phyloP scores from a whole-genome alignment of 371 early-diverging fungal species.

The Mucor velutinosus region DNA sequence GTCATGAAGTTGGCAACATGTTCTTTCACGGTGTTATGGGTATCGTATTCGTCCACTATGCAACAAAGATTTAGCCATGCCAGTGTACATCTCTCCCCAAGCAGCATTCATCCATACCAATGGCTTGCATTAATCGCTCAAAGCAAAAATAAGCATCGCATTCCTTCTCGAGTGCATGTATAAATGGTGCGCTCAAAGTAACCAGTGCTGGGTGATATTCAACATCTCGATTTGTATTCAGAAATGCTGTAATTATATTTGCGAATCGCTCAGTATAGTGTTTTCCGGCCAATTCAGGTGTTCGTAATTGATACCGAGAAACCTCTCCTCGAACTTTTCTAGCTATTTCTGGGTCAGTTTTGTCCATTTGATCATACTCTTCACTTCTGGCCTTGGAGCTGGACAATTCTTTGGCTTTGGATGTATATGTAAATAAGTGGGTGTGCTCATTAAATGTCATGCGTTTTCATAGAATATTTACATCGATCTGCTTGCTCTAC shows the following conservation, averaged over 20 bases:
- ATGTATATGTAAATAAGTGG: not conserved
- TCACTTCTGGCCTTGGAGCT: constrained; percentile 61
- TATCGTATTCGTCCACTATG: constrained; percentile 55
- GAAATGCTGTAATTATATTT: constrained; percentile 74
- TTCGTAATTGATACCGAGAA: constrained; percentile 63
- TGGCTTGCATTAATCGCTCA: constrained; percentile 62
- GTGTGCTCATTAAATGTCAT: constrained; percentile 5
- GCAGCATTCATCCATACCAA: constrained; percentile 52
- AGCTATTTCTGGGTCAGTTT: constrained; percentile 66
- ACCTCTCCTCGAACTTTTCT: constrained; percentile 84
- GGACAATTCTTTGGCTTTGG: constrained; percentile 66
- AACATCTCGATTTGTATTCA: constrained; percentile 68
- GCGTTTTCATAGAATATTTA: constrained; percentile 36
- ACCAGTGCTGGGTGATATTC: constrained; percentile 77
- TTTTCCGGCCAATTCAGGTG: constrained; percentile 24
- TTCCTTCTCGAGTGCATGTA: constrained; percentile 65
- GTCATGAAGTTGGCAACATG: constrained; percentile 75
- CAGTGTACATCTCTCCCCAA: not conserved
- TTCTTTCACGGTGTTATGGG: constrained; percentile 45
- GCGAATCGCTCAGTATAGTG: constrained; percentile 55
- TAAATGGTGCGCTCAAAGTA: constrained; percentile 79
- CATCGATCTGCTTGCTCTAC: constrained; percentile 80
- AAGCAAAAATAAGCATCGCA: constrained; percentile 79
- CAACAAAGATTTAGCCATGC: not conserved
- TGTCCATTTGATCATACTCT: constrained; percentile 71